phyloP scores from a whole-genome alignment of 2,329 filamentous ascomycete species.

The Pyricularia sp. region DNA sequence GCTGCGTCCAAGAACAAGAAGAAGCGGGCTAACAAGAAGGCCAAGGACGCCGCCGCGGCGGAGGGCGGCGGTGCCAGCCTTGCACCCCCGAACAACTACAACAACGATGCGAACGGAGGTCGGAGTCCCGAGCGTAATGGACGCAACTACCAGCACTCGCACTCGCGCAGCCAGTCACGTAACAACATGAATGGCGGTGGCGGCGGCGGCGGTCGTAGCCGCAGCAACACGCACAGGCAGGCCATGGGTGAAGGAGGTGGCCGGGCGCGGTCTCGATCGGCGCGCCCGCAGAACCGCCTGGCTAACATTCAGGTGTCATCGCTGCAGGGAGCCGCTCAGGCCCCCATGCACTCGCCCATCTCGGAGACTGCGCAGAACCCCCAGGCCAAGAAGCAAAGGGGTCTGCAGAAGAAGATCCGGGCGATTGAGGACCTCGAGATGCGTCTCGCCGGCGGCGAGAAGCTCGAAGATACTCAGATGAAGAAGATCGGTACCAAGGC shows the following conservation, averaged over 20 bases:
- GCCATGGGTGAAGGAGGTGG: not conserved
- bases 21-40: constrained; percentile 86
- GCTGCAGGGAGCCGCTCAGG: not conserved
- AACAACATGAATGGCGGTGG: constrained; percentile 29
- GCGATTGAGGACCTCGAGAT: constrained; percentile 98
- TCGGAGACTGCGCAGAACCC: constrained; percentile 30
- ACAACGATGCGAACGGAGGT: constrained; percentile 32
- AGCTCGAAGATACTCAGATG: constrained; percentile 94
- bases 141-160: constrained; percentile 35
- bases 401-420: constrained; percentile 90
- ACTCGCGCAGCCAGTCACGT: constrained; percentile 39
- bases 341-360: not conserved
- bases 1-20: constrained; percentile 94
- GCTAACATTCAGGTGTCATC: not conserved
- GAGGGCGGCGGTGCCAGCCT: constrained; percentile 32
- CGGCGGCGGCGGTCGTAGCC: constrained; percentile 27
- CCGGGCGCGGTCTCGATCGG: constrained; percentile 13
- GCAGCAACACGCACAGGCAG: constrained; percentile 32
- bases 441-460: constrained; percentile 86
- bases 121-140: constrained; percentile 49
- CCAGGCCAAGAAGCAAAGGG: constrained; percentile 89
- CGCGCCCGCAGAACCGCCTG: constrained; percentile 13
- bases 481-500: constrained; percentile 94
- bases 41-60: constrained; percentile 60
- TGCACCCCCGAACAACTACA: constrained; percentile 30